These are phyloP conservation scores for Apiotrichum brassicae DNA, from an alignment of 1,284 basidiomycete species.

Conservation along the genomic window DNA sequence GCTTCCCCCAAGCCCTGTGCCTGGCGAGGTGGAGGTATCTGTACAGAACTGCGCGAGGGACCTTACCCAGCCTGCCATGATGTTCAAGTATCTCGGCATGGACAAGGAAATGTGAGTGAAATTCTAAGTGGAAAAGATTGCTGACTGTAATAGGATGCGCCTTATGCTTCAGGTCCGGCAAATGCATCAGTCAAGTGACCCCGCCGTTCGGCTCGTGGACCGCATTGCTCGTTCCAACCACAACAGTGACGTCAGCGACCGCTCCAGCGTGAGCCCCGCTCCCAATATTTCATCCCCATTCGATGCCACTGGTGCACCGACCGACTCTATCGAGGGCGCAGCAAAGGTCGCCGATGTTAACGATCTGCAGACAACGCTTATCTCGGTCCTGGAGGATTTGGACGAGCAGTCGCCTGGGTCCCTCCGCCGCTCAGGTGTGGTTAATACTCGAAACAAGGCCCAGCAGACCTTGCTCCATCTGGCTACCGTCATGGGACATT, in stretches of 20 bases:
- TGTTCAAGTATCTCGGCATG: conserved; percentile 37
- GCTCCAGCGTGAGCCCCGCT: conserved; percentile 27
- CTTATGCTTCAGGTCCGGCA: conserved; percentile 37
- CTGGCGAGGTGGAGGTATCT: conserved; percentile 85
- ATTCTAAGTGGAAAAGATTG: background rate
- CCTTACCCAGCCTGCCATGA: conserved; percentile 22
- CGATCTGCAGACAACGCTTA: conserved; percentile 67
- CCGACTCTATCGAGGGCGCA: conserved; percentile 49
- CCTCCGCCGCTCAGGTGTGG: conserved; percentile 51
- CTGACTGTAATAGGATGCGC: conserved; percentile 28
- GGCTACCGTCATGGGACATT: conserved; percentile 73
- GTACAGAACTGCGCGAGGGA: conserved; percentile 54
- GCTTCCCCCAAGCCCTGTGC: conserved; percentile 70
- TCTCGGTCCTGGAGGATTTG: conserved; percentile 59
- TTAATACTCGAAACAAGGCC: conserved; percentile 57
- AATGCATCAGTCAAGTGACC: conserved; percentile 30
- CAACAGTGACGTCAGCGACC: conserved; percentile 28
- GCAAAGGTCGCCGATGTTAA: no score
- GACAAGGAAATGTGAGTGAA: conserved; percentile 37
- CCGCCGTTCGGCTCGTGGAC: conserved; percentile 36
- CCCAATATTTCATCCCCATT: conserved; percentile 16
- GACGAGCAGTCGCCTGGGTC: conserved; percentile 36
- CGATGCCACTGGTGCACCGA: conserved; percentile 31
- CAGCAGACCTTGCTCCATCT: conserved; percentile 85
- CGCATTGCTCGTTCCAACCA: conserved; percentile 22